A percentile compares a stretch with the other conserved stretches of the same genome.
These are phyloP conservation scores for Ogataea salicorniae DNA, from an alignment of 805 yeast genomes.

Conservation along the genomic window DNA sequence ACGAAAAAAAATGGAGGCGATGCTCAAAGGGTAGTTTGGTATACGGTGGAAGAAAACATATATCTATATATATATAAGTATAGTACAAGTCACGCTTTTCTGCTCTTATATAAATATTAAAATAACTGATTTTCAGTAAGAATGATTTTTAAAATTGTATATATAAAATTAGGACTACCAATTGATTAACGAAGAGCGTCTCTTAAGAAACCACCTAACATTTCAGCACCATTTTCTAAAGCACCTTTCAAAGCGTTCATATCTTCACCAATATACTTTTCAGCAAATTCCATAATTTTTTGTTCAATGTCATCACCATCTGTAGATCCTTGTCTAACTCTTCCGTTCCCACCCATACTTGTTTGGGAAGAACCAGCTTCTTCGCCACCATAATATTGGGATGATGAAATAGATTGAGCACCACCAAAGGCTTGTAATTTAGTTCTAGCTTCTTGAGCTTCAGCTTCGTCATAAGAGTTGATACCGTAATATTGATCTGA, in stretches of 20 bases:
- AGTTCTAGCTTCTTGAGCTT: conserved; percentile 73
- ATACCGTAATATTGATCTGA: conserved; percentile 94
- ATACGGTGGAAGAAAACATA: too few species aligned
- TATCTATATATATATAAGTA: too few species aligned
- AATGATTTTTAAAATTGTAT: too few species aligned
- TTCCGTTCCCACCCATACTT: conserved; percentile 27
- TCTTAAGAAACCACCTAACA: conserved; percentile 77
- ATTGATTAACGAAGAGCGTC: conserved; percentile 59
- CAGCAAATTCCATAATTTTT: conserved; percentile 55
- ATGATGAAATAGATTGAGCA: conserved; percentile 87
- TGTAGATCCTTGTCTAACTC: conserved; percentile 21
- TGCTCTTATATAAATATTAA: too few species aligned
- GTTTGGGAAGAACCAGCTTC: conserved; percentile 16
- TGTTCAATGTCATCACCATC: conserved; percentile 45
- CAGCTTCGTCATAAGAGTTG: conserved; percentile 71
- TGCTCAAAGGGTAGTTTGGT: too few species aligned
- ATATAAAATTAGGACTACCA: too few species aligned
- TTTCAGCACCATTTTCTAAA: conserved; percentile 89
- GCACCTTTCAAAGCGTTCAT: conserved; percentile 85
- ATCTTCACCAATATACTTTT: conserved; percentile 75
- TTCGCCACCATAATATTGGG: conserved; percentile 85
- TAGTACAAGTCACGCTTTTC: too few species aligned
- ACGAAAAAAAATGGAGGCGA: too few species aligned
- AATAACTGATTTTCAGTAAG: too few species aligned
- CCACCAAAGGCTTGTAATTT: conserved; percentile 79